Evolutionary conservation across 164 flowering plant genomes (phyloP).

Genomic region (Tinospora cordifolia): DNA sequence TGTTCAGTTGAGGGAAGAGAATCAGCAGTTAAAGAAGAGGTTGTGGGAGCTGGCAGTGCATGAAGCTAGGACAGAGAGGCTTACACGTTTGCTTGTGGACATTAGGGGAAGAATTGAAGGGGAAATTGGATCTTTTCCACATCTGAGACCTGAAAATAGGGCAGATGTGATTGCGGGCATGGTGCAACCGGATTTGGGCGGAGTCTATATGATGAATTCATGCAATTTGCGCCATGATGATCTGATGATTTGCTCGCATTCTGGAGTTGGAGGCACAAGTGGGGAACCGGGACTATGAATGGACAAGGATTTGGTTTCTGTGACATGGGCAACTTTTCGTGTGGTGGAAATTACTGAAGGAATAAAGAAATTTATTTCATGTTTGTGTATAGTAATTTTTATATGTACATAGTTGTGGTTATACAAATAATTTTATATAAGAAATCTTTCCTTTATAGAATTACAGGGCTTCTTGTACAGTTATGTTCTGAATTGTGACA

Average conservation of each 20-base stretch:
- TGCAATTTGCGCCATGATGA: conserved; percentile 71
- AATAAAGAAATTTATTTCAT: too few relatives aligned
- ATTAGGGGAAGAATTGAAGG: conserved; percentile 97
- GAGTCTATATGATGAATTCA: conserved; percentile 48
- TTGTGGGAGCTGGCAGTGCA: conserved; percentile 76
- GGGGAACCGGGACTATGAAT: conserved; percentile 29
- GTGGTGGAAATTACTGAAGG: conserved; percentile 38
- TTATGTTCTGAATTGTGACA: too few relatives aligned
- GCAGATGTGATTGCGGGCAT: conserved; percentile 21
- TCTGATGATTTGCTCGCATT: conserved; percentile 57
- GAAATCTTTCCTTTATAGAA: too few relatives aligned
- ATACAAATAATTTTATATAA: too few relatives aligned
- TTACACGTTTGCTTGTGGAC: conserved; percentile 90
- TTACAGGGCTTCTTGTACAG: too few relatives aligned
- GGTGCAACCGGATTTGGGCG: conserved; percentile 20
- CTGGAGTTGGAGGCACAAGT: conserved; percentile 35
- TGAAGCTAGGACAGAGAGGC: conserved; percentile 81
- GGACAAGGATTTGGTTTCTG: conserved; percentile 50
- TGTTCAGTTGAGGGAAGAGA: conserved; percentile 45
- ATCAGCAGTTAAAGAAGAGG: conserved; percentile 78
- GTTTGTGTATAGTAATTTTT: too few relatives aligned
- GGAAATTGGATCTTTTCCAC: conserved; percentile 92
- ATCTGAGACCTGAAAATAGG: conserved; percentile 37
- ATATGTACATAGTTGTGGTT: too few relatives aligned
- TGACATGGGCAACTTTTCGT: conserved; percentile 56